Base-by-base conservation (phyloP, 192 early-diverging fungal species). In the Coemansia sp. region DNA sequence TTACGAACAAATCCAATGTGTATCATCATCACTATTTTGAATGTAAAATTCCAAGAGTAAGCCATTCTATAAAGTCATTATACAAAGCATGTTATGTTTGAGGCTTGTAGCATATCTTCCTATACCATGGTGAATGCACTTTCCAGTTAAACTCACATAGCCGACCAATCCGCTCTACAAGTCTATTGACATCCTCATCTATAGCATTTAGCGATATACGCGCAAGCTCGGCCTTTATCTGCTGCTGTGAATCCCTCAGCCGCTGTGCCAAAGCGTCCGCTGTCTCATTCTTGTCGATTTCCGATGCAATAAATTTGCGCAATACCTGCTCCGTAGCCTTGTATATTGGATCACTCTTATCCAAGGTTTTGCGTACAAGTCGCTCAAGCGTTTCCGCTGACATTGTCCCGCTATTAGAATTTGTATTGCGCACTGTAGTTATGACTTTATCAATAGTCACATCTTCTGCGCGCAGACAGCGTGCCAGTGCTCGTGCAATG, bases 121-220 rank as follows among this genome's bases (percentile, higher is more conserved):
- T 50, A 27, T 78, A 78, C 75, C 75, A 78, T 23, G 34, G 34
- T 14, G 61, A 60, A 59, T 64, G 67, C 1, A 78, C 75, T 52
- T 72, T 65, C 75, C 75, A 78, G 56, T 78, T 78, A 22, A 78
- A 68, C n/a, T 54, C 30, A 28, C 69, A 67, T 44, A 78, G 69
- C 23, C 65, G 61, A 38, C 53, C 62, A 0, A 71, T 67, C 32
- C 62, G 54, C 31, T 60, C 23, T 16, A 72, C 49, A 52, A 78
- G 31, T 8, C 23, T 41, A 21, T 34, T 57, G 3, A 71, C 54
- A 7, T 64, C 51, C n/a, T 24, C 58, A 19, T 67, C 27, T 19
- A 71, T 66, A 3, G 58, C 50, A 1, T 54, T 32, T 49, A 78
- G 62, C 5, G 59, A 57, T 30, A 62, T 34, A 5, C 25, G 51